Base-by-base conservation (phyloP, 805 yeast genomes). In the Cyberlindnera sargentensis region DNA sequence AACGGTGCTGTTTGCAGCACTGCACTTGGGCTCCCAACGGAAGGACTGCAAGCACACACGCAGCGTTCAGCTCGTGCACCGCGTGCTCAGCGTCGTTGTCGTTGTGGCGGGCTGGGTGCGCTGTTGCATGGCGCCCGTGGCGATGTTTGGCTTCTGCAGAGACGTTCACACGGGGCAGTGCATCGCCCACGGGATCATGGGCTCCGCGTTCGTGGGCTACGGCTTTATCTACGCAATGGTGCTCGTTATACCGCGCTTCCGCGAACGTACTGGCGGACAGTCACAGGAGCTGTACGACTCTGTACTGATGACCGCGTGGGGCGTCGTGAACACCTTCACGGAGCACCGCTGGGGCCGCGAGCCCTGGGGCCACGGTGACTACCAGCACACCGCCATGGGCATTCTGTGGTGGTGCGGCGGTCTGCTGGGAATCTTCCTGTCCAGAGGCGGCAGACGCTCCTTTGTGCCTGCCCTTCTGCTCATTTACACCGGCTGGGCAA, bases 361-460 rank as follows among this genome's bases (percentile, higher is more conserved):
- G 59, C 78, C 70, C 7, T 91, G 98, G 98, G 73, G 77, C 36
- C 95, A 85, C 70, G 93, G 95, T 8, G 97, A 89, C 62, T 87
- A 83, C 61, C 96, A 90, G 66, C 97, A 90, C 63, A 90, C 98
- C 0, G 78, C 93, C 23, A 88, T 91, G 96, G 98, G 98, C 1
- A 84, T 91, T 44, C 74, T 91, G 29, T 91, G 97, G 95, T 89
- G 96, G 95, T 78, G 87, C 40, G 95, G 95, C 44, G 98, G 97
- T 6, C 66, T 89, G 50, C 63, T 89, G 26, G 98, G 98, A 1
- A 71, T 91, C 47, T 84, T 75, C 63, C 65, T 90, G 45, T 75
- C 95, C 2, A 68, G 86, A 57, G 76, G 77, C 41, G 79, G 83
- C 37, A 68, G 71, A 46, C 73, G 96, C 52, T 75, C 84, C 31